phyloP scores from a whole-genome alignment of 148 eudicot species.

The Euryodendron excelsum region DNA sequence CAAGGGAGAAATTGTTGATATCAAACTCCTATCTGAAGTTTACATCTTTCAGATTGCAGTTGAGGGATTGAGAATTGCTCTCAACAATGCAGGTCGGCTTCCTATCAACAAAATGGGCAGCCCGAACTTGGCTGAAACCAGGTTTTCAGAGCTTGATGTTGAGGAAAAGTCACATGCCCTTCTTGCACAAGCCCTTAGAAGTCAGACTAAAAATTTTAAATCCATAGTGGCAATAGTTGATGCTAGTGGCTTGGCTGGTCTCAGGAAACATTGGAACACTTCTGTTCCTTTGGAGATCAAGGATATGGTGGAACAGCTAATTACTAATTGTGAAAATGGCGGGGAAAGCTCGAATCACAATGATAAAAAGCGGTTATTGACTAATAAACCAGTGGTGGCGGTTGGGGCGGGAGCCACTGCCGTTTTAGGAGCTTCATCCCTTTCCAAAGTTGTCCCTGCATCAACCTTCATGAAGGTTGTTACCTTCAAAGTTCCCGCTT shows the following conservation, averaged over 20 bases:
- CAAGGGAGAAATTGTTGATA: conserved; percentile 46
- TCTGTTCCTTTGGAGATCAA: conserved; percentile 44
- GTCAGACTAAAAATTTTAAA: conserved; percentile 53
- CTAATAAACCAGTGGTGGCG: conserved; percentile 76
- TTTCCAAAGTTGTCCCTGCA: conserved; percentile 68
- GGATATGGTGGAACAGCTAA: conserved; percentile 42
- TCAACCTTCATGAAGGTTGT: conserved; percentile 63
- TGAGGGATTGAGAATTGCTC: conserved; percentile 65
- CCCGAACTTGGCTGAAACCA: background rate
- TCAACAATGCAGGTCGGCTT: conserved; percentile 52
- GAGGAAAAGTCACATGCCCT: conserved; percentile 63
- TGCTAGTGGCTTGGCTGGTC: conserved; percentile 55
- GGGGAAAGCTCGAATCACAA: conserved; percentile 26
- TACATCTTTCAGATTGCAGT: conserved; percentile 61
- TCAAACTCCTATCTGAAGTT: conserved; percentile 45
- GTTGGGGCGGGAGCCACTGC: conserved; percentile 96
- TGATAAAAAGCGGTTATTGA: conserved; percentile 35
- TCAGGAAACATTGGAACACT: conserved; percentile 59
- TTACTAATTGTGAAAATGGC: conserved; percentile 32
- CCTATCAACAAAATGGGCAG: conserved; percentile 31
- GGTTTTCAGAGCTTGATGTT: conserved; percentile 47
- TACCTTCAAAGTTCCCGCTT: conserved; percentile 59
- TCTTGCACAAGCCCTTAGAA: conserved; percentile 57
- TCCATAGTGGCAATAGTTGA: conserved; percentile 61
- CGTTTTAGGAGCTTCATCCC: conserved; percentile 80